Evolutionary conservation across 192 early-diverging fungal genomes (phyloP), one percentile per base, ranked within the genome.

Genomic region (Cetraspora pellucida): DNA sequence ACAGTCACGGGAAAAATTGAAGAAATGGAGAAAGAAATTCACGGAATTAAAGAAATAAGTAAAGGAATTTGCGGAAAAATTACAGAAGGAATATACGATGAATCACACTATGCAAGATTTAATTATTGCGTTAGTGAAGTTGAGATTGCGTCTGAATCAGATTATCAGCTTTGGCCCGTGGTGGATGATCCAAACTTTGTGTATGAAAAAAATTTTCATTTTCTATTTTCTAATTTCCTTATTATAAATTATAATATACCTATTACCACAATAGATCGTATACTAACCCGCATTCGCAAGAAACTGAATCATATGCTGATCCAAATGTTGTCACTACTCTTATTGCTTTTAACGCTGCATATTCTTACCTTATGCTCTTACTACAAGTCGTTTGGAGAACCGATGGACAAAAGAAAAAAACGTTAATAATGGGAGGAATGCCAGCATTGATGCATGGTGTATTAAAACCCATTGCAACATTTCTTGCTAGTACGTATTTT

Each of bases 391-490:
- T 25, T 72, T 72, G 71, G 52, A 58, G n/a, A 43, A 14, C n/a
- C 31, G 25, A 27, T 25, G 23, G 19, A 0, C 52, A 72, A 23
- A 44, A 58, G 30, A 72, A 72, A 72, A 57, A 44, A 30, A n/a
- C 1, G 30, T 43, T 72, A 1, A 31, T 72, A 37, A 72, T 72
- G 3, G 71, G 71, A 54, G 71, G 54, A 30, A 37, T 72, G 54
- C 71, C 71, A 3, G 71, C 71, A 72, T 44, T 72, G 37, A 72
- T 72, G 71, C 71, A 58, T 72, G 54, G 71, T 58, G 55, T 72
- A 57, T 44, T 72, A 44, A 72, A 44, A 44, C 71, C 71, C 37
- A 72, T 72, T 23, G 71, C 71, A 14, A 72, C 37, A 11, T 58
- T 23, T 21, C 71, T 72, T 58, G 71, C 71, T 43, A 7, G 71